phyloP scores from a whole-genome alignment of 108 stramenopile genomes.

The Schizochytrium sp. region DNA sequence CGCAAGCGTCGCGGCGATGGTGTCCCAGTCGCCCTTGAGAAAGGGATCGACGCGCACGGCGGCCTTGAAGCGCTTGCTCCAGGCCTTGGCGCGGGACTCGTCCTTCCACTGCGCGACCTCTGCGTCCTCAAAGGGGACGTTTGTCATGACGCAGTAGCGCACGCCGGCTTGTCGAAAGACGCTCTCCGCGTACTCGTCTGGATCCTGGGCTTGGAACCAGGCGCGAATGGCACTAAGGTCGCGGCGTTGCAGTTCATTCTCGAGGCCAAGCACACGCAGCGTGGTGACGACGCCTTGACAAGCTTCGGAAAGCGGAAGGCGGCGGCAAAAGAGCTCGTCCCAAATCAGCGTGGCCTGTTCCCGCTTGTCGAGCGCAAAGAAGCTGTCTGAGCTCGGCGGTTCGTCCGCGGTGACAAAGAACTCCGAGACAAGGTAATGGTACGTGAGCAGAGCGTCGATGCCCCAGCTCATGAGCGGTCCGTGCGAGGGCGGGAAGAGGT shows the following conservation, averaged over 20 bases:
- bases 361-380: neutral
- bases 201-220: conserved; percentile 32
- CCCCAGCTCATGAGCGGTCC: conserved; percentile 71
- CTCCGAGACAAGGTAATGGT: conserved; percentile 82
- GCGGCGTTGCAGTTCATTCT: conserved; percentile 35
- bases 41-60: conserved; percentile 80
- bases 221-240: conserved; percentile 59
- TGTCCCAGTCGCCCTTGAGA: conserved; percentile 59
- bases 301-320: conserved; percentile 74
- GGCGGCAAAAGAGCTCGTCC: conserved; percentile 65
- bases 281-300: conserved; percentile 72
- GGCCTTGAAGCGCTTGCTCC: conserved; percentile 57
- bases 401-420: conserved; percentile 64
- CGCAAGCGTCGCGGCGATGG: conserved; percentile 50
- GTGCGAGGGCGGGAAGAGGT: conserved; percentile 73
- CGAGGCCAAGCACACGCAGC: conserved; percentile 52
- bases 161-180: conserved; percentile 59
- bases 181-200: conserved; percentile 44
- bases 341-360: conserved; percentile 64
- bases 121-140: conserved; percentile 78
- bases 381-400: neutral
- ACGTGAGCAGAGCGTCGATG: conserved; percentile 77
- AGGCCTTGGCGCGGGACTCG: neutral
- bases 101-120: conserved; percentile 28
- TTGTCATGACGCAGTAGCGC: conserved; percentile 77